Evolutionary conservation across 495 filamentous ascomycete genomes (phyloP), one percentile per base, ranked within the genome.

Genomic region (Cercophora samala): DNA sequence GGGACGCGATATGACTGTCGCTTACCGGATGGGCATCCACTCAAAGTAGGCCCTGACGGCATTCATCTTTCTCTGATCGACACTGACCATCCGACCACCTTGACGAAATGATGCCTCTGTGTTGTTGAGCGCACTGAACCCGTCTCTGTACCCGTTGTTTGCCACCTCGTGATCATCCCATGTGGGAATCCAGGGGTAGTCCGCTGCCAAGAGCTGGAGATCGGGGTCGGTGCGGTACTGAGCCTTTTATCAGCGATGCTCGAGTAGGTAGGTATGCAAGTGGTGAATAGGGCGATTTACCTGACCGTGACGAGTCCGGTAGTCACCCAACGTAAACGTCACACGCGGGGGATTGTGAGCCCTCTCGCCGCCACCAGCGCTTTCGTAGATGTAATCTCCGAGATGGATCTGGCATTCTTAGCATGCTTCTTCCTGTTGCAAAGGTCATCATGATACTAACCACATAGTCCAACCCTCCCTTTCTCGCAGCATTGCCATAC

Each of bases 111-210:
- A 86, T 3, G 83, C 77, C 65, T 89, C 88, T n/a, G 85, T 87
- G 76, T 89, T 88, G 74, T 86, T 87, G 60, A 89, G 73, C 21
- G 83, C 73, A 9, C 81, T 74, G 17, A 74, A 80, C 21, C 87
- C 87, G 62, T 81, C 83, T 11, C 81, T 75, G 72, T 82, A 90
- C n/a, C 77, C 82, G 69, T 90, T 89, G 69, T 90, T 83, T n/a
- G 85, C 85, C 32, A 89, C 81, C 74, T 90, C 86, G 72, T 89
- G 88, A 64, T 89, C 88, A 72, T 89, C 87, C 88, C 87, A 90
- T 19, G 88, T 86, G 3, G 86, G 75, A 64, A 90, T 88, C 88
- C 88, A 89, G 2, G 88, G 77, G 66, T 83, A 87, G 29, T 79
- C 74, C 64, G 84, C 78, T 1, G 81, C 73, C 4, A 84, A 70